A percentile compares a stretch with the other conserved stretches of the same genome.
These are phyloP conservation scores for Bipolaris gigantea DNA, from an alignment of 2,329 filamentous ascomycete species.

Conservation along the genomic window DNA sequence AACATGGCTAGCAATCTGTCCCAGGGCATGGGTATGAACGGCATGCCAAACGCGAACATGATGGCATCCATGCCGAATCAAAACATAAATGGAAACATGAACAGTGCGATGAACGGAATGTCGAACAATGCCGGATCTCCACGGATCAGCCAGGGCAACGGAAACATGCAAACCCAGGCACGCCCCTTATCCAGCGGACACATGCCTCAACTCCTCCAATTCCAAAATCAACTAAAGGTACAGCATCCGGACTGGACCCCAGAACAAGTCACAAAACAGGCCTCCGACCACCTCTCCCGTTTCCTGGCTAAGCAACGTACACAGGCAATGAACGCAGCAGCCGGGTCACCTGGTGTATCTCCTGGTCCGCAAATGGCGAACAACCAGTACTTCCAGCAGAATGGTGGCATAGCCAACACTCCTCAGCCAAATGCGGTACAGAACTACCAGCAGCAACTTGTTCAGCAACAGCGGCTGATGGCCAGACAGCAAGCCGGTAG, in stretches of 20 bases:
- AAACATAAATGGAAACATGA: constrained; percentile 37
- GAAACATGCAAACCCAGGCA: constrained; percentile 34
- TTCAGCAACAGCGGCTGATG: constrained; percentile 45
- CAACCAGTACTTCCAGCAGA: constrained; percentile 40
- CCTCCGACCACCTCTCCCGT: constrained; percentile 40
- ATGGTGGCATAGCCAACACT: constrained; percentile 33
- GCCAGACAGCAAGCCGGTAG: constrained; percentile 36
- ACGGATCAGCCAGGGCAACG: constrained; percentile 36
- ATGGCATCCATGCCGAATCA: constrained; percentile 37
- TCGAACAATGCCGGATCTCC: constrained; percentile 40
- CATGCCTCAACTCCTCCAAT: constrained; percentile 38
- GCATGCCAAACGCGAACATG: constrained; percentile 43
- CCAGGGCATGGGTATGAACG: constrained; percentile 38
- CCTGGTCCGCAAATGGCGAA: constrained; percentile 38
- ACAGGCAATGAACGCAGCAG: constrained; percentile 44
- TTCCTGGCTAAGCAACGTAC: constrained; percentile 39
- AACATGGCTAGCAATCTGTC: constrained; percentile 42
- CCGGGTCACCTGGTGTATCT: constrained; percentile 37
- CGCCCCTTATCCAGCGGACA: constrained; percentile 38
- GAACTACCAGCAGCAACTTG: constrained; percentile 43
- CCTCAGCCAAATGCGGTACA: constrained; percentile 41
- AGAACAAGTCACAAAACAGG: constrained; percentile 40
- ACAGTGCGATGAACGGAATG: constrained; percentile 40
- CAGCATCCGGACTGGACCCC: constrained; percentile 43
- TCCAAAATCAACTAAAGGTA: constrained; percentile 38